Evolutionary conservation across 768 basidiomycete species (phyloP).

Genomic region (Kwoniella dendrophila): DNA sequence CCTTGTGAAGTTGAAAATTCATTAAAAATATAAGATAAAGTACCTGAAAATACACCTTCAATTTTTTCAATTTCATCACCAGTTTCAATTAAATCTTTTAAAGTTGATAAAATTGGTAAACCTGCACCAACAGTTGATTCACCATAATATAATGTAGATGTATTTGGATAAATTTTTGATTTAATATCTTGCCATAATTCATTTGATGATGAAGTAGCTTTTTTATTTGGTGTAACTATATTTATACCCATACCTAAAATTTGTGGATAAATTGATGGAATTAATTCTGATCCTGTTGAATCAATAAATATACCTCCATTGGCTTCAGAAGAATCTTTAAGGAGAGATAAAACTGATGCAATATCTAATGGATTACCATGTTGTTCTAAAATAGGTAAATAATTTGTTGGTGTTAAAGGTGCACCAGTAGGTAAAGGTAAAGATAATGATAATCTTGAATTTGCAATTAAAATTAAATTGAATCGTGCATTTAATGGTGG

Average conservation of each 20-base stretch:
- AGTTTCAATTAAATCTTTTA: constrained; percentile 87
- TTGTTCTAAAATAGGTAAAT: constrained; percentile 45
- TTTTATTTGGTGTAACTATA: constrained; percentile 97
- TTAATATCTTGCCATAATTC: constrained; percentile 71
- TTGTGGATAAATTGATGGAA: constrained; percentile 78
- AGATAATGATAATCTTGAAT: constrained; percentile 56
- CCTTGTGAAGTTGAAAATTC: constrained; percentile 75
- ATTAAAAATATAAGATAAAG: constrained; percentile 99
- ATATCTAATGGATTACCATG: constrained; percentile 62
- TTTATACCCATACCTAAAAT: constrained; percentile 77
- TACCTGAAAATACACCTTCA: constrained; percentile 97
- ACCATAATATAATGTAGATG: constrained; percentile 61
- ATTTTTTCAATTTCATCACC: constrained; percentile 93
- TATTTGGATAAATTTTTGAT: constrained; percentile 63
- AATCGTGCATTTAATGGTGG: constrained; percentile 60
- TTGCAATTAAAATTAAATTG: constrained; percentile 57
- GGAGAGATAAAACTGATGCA: constrained; percentile 60
- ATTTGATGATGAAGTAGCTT: constrained; percentile 79
- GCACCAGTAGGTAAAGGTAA: constrained; percentile 44
- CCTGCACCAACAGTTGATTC: constrained; percentile 96
- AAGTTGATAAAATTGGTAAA: constrained; percentile 82
- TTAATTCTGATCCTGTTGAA: constrained; percentile 81
- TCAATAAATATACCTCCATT: constrained; percentile 76
- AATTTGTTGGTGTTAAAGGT: constrained; percentile 43
- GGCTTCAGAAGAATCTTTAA: constrained; percentile 57